phyloP scores from a whole-genome alignment of 1,284 basidiomycete species.

The Sanghuangporus sanghuang region DNA sequence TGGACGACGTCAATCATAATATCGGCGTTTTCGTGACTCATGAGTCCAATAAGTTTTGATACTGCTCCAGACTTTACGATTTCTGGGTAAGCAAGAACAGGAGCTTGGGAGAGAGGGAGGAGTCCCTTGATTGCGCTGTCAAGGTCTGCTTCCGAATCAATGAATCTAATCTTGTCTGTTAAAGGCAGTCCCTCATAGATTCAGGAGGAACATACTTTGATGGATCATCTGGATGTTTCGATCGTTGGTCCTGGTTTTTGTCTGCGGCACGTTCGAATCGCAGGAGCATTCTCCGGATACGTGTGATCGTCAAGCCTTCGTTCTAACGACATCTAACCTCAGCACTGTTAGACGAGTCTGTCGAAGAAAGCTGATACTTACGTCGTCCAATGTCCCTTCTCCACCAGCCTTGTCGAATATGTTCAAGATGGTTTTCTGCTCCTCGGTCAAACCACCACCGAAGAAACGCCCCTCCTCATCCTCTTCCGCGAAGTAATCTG shows the following conservation, averaged over 20 bases:
- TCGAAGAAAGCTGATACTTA: slow-evolving; percentile 34
- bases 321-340: slow-evolving; percentile 36
- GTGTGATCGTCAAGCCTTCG: slow-evolving; percentile 62
- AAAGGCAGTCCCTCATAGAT: background rate
- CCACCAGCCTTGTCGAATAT: slow-evolving; percentile 77
- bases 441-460: slow-evolving; percentile 83
- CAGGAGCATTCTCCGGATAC: slow-evolving; percentile 71
- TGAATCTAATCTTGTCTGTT: slow-evolving; percentile 63
- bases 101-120: slow-evolving; percentile 85
- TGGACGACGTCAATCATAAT: slow-evolving; percentile 91
- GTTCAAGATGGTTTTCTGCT: slow-evolving; percentile 87
- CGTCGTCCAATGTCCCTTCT: slow-evolving; percentile 58
- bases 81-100: slow-evolving; percentile 84
- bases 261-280: slow-evolving; percentile 85
- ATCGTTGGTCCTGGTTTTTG: slow-evolving; percentile 93
- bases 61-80: slow-evolving; percentile 74
- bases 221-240: slow-evolving; percentile 87
- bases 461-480: slow-evolving; percentile 92
- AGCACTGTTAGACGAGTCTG: slow-evolving; percentile 26
- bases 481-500: slow-evolving; percentile 86
- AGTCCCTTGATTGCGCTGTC: slow-evolving; percentile 84
- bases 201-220: slow-evolving; percentile 57
- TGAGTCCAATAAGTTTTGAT: slow-evolving; percentile 70
- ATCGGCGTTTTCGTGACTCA: slow-evolving; percentile 91
- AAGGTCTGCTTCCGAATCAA: slow-evolving; percentile 96